These are phyloP conservation scores for Xylariaceae sp. DNA, from an alignment of 2,329 filamentous ascomycete species.

Conservation along the genomic window DNA sequence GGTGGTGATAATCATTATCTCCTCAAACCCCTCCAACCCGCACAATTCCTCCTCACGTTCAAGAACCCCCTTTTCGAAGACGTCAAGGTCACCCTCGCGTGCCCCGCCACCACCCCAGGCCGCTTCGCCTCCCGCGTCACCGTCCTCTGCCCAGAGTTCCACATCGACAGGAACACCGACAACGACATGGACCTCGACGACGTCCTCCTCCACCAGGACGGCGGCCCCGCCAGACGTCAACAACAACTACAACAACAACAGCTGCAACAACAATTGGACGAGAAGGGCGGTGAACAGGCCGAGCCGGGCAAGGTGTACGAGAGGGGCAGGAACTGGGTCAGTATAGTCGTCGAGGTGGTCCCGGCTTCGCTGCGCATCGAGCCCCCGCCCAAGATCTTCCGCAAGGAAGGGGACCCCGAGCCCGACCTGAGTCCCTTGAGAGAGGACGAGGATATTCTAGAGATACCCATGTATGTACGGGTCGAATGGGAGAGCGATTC, in stretches of 20 bases:
- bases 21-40: conserved; percentile 52
- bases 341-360: conserved; percentile 85
- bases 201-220: no score
- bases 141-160: conserved; percentile 88
- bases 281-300: conserved; percentile 49
- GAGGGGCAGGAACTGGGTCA: conserved; percentile 87
- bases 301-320: conserved; percentile 98
- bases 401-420: conserved; percentile 31
- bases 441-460: conserved; percentile 62
- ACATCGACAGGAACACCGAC: conserved; percentile 89
- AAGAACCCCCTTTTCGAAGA: conserved; percentile 92
- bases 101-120: conserved; percentile 72
- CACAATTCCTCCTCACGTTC: conserved; percentile 83
- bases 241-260: no score
- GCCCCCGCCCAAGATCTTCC: conserved; percentile 25
- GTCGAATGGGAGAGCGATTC: conserved; percentile 80
- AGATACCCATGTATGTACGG: conserved; percentile 91
- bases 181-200: conserved; percentile 76
- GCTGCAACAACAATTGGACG: conserved; percentile 3
- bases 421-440: conserved; percentile 43
- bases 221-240: no score
- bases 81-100: conserved; percentile 81
- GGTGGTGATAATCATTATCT: conserved; percentile 19
- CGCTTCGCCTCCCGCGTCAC: conserved; percentile 76
- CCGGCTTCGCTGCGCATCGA: conserved; percentile 50